Percentiles rank a stretch among this genome's conserved stretches.
These are phyloP conservation scores for Lenwebbia sp. DNA, from an alignment of 345 rosid genomes.

Conservation along the genomic window DNA sequence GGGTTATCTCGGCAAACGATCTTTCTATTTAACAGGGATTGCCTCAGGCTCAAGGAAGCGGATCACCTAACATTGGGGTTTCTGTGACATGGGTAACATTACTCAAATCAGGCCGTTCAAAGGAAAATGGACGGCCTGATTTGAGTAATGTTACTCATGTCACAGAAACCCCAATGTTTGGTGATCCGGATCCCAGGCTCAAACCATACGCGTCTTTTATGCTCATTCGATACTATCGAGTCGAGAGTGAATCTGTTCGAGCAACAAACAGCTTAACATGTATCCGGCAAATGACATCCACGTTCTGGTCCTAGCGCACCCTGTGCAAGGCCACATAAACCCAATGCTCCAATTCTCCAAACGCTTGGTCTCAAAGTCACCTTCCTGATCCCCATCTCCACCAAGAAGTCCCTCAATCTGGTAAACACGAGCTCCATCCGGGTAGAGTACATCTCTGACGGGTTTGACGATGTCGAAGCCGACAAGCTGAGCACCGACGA, in stretches of 20 bases:
- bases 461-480: neutral
- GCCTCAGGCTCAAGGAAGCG: too few relatives aligned
- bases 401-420: conserved; percentile 14
- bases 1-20: neutral
- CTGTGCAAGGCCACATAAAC: conserved; percentile 46
- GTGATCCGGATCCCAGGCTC: too few relatives aligned
- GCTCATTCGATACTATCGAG: neutral
- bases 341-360: conserved; percentile 46
- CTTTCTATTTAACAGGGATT: too few relatives aligned
- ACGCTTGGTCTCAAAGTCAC: conserved; percentile 31
- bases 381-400: conserved; percentile 10
- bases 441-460: conserved; percentile 15
- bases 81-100: too few relatives aligned
- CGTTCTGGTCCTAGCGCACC: conserved; percentile 18
- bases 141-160: too few relatives aligned
- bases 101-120: too few relatives aligned
- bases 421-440: conserved; percentile 12
- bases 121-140: too few relatives aligned
- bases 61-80: too few relatives aligned
- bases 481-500: neutral
- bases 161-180: too few relatives aligned
- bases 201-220: neutral
- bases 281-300: neutral
- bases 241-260: neutral
- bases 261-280: neutral